These are phyloP conservation scores for Fusarium incarnatum DNA, from an alignment of 2,329 filamentous ascomycete genomes.

Conservation along the genomic window DNA sequence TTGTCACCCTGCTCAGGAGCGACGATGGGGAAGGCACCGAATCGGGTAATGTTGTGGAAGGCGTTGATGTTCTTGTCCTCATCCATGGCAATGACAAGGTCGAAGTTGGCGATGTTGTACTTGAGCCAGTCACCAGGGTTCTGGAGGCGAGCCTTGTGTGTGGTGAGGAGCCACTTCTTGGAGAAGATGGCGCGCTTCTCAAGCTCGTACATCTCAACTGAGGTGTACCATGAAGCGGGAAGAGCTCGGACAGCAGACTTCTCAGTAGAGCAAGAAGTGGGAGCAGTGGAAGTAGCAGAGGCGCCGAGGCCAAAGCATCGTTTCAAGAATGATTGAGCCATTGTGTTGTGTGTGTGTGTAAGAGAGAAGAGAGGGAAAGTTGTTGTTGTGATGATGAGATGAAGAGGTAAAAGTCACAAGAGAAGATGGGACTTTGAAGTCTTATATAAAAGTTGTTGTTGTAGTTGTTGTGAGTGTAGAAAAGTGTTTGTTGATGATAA, in stretches of 20 bases:
- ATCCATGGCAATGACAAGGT: conserved; percentile 65
- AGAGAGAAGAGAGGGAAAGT: conserved; percentile 5
- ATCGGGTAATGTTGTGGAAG: conserved; percentile 73
- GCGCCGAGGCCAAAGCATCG: conserved; percentile 55
- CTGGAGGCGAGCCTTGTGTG: conserved; percentile 62
- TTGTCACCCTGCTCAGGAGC: conserved; percentile 58
- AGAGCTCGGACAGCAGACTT: conserved; percentile 52
- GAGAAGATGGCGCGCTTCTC: conserved; percentile 69
- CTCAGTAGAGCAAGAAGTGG: conserved; percentile 23
- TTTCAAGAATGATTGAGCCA: conserved; percentile 49
- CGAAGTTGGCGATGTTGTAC: conserved; percentile 66
- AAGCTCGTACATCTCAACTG: conserved; percentile 66
- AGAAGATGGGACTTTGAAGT: conserved; percentile 10
- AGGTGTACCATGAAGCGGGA: conserved; percentile 64
- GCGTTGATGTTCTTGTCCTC: conserved; percentile 64
- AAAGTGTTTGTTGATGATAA: conserved; percentile 33
- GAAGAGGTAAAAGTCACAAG: conserved; percentile 1
- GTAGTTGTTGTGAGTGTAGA: conserved; percentile 13
- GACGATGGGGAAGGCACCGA: conserved; percentile 68
- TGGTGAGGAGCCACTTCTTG: conserved; percentile 66
- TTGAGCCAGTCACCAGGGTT: conserved; percentile 68
- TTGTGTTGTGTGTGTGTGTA: conserved; percentile 30
- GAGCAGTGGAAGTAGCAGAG: conserved; percentile 23
- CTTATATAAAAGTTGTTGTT: conserved; percentile 29
- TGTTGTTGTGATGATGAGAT: conserved; percentile 10